These are phyloP conservation scores for Thecamonas trahens DNA, from an alignment of 78 protist genomes.

Conservation along the genomic window DNA sequence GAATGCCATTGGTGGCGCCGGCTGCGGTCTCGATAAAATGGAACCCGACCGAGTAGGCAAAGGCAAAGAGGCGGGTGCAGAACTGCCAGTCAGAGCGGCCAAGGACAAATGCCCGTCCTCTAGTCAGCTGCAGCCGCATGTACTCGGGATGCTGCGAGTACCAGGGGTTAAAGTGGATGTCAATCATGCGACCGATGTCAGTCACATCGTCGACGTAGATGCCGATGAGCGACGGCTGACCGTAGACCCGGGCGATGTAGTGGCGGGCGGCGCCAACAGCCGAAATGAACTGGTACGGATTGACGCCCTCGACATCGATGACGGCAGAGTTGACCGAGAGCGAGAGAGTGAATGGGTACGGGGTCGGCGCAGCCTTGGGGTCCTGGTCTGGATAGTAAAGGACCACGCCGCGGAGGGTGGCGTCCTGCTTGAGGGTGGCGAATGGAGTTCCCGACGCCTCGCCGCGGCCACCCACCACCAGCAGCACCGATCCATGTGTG, in stretches of 20 bases:
- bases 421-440: not conserved
- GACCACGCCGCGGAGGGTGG: not conserved
- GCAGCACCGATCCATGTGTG: not conserved
- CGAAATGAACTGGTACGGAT: not conserved
- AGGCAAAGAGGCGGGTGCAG: not conserved
- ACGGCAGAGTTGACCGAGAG: not conserved
- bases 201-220: not conserved
- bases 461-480: not conserved
- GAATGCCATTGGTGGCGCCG: not conserved
- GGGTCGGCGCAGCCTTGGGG: not conserved
- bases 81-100: not conserved
- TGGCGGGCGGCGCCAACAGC: not conserved
- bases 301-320: not conserved
- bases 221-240: not conserved
- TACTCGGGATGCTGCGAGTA: not conserved
- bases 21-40: not conserved
- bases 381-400: not conserved
- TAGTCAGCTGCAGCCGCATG: not conserved
- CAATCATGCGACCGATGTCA: not conserved
- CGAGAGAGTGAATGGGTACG: not conserved
- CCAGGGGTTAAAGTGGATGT: not conserved
- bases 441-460: not conserved
- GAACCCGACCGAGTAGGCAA: not conserved
- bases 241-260: not conserved
- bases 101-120: not conserved